These are phyloP conservation scores for Alternaria gansuensis DNA, from an alignment of 2,329 filamentous ascomycete species.

Conservation along the genomic window DNA sequence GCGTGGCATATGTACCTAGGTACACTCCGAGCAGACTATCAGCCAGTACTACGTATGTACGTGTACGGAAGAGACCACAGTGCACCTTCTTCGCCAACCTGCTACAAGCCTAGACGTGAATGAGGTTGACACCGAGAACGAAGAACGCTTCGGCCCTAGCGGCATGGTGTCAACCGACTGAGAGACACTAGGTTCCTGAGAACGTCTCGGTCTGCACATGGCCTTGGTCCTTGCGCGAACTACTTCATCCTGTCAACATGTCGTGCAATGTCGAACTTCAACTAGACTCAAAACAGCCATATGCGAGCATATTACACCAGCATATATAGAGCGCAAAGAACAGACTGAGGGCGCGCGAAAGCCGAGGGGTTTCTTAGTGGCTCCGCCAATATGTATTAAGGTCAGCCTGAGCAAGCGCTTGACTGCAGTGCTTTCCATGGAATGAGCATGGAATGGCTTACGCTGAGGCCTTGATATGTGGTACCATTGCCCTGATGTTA, in stretches of 20 bases:
- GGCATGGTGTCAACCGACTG: constrained; percentile 9
- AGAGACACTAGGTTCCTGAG: not conserved
- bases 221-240: constrained; percentile 18
- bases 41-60: constrained; percentile 17
- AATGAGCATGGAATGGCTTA: not conserved
- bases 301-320: constrained; percentile 19
- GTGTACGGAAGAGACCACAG: constrained; percentile 8
- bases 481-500: not conserved
- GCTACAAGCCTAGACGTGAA: constrained; percentile 7
- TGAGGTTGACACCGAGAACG: not conserved
- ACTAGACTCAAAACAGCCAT: constrained; percentile 14
- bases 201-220: constrained; percentile 13
- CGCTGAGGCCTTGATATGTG: not conserved
- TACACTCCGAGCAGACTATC: constrained; percentile 8
- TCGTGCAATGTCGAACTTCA: constrained; percentile 25
- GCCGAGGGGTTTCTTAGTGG: not conserved
- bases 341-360: not conserved
- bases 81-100: constrained; percentile 11
- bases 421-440: not conserved
- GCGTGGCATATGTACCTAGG: constrained; percentile 25
- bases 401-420: not conserved
- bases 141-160: constrained; percentile 10
- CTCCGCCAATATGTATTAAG: not conserved
- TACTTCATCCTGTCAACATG: constrained; percentile 9
- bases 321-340: constrained; percentile 12